Percentiles rank a stretch among this genome's conserved stretches.
These are phyloP conservation scores for Adansonia gregorii DNA, from an alignment of 441 rosid genomes.

Conservation along the genomic window DNA sequence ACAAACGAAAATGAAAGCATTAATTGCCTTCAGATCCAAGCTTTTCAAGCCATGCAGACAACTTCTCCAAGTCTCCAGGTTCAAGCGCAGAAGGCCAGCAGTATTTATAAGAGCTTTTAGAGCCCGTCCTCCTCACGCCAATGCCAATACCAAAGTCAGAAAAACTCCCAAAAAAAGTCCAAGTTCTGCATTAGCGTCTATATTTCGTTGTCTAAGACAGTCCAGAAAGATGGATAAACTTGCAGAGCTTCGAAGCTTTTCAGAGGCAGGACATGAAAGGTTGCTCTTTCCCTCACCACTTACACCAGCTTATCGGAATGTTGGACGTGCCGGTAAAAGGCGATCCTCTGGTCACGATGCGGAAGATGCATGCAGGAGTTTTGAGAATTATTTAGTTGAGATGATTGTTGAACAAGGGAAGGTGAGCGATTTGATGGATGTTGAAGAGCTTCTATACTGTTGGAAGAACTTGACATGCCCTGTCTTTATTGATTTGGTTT, in stretches of 20 bases:
- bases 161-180: conserved; percentile 28
- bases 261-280: not conserved
- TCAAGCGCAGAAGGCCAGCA: conserved; percentile 49
- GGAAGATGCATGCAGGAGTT: conserved; percentile 10
- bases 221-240: conserved; percentile 22
- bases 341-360: not conserved
- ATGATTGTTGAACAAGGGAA: conserved; percentile 14
- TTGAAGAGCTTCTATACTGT: conserved; percentile 5
- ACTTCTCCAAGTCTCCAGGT: conserved; percentile 46
- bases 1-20: conserved; percentile 56
- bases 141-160: conserved; percentile 3
- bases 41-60: conserved; percentile 58
- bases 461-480: conserved; percentile 1
- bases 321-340: not conserved
- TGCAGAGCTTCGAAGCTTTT: not conserved
- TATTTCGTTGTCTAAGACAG: conserved; percentile 32
- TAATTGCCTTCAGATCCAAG: conserved; percentile 64
- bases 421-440: conserved; percentile 3
- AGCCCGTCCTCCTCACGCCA: conserved; percentile 27
- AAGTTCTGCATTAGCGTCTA: conserved; percentile 21
- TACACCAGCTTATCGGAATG: not conserved
- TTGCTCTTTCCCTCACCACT: not conserved
- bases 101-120: conserved; percentile 47
- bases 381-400: conserved; percentile 10
- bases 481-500: not conserved